Evolutionary conservation across 305 asterid species (phyloP).

Genomic region (Nicotiana rustica): DNA sequence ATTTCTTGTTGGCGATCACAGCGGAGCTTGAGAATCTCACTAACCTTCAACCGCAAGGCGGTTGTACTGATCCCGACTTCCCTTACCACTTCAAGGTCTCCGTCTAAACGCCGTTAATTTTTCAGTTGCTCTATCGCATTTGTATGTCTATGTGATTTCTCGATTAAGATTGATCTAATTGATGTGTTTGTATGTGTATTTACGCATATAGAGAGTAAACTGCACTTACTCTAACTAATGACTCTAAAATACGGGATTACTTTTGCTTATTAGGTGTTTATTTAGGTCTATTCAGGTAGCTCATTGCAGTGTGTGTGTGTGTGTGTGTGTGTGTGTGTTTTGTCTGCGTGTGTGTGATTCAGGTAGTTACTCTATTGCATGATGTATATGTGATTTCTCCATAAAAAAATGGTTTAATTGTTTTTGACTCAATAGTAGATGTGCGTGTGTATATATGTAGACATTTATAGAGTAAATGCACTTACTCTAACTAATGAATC

Average conservation of each 20-base stretch:
- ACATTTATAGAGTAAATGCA: too few relatives aligned
- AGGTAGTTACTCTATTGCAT: neutral
- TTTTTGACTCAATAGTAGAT: neutral
- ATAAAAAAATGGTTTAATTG: neutral
- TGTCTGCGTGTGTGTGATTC: too few relatives aligned
- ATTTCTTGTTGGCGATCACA: conserved; percentile 62
- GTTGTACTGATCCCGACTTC: conserved; percentile 80
- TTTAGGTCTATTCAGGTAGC: neutral
- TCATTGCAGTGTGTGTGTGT: neutral
- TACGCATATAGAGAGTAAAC: neutral
- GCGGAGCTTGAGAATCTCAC: conserved; percentile 88
- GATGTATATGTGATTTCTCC: neutral
- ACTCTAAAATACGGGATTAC: neutral
- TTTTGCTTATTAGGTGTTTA: neutral
- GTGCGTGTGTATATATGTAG: too few relatives aligned
- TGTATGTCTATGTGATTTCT: neutral
- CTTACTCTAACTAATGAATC: neutral
- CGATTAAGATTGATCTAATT: neutral
- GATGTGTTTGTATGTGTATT: neutral
- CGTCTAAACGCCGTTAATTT: neutral
- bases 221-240: neutral
- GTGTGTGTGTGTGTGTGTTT: too few relatives aligned
- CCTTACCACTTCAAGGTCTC: conserved; percentile 74
- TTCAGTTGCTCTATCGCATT: neutral
- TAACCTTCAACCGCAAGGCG: conserved; percentile 84